Conservation (phyloP, 768 basidiomycete species). For the Lactarius pseudohatsudake region DNA sequence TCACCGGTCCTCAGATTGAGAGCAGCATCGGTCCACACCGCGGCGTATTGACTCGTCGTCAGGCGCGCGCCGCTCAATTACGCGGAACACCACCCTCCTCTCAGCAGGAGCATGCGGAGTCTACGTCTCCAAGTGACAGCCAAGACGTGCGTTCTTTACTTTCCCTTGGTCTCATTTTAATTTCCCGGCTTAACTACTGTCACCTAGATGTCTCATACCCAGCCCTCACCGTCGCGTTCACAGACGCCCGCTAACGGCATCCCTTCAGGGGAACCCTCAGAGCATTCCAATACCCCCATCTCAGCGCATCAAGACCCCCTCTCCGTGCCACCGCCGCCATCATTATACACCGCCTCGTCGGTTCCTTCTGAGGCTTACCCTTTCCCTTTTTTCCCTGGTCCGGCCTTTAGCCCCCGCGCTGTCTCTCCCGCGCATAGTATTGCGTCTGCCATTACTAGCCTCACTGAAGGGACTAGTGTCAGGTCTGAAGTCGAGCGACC, state of each 20-base stretch:
- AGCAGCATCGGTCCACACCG: slow-evolving; percentile 29
- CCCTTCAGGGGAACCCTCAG: slow-evolving; percentile 24
- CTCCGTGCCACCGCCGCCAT: slow-evolving; percentile 20
- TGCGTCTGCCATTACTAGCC: slow-evolving; percentile 52
- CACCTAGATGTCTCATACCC: slow-evolving; percentile 15
- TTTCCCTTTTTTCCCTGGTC: slow-evolving; percentile 23
- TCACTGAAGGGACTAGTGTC: slow-evolving; percentile 40
- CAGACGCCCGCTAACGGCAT: slow-evolving; percentile 26
- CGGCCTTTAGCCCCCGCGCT: slow-evolving; percentile 45
- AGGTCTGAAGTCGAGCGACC: slow-evolving; percentile 20
- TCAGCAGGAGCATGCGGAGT: slow-evolving; percentile 18
- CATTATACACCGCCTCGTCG: slow-evolving; percentile 22
- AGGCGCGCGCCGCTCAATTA: slow-evolving; percentile 25
- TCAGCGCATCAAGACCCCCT: slow-evolving; percentile 25
- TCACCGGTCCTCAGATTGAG: slow-evolving; percentile 26
- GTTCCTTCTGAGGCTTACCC: slow-evolving; percentile 24
- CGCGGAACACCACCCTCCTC: slow-evolving; percentile 19
- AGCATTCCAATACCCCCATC: slow-evolving; percentile 23
- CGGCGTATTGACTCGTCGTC: slow-evolving; percentile 28
- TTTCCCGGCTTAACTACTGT: slow-evolving; percentile 10
- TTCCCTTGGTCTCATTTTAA: slow-evolving; percentile 7
- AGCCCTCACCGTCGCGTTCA: slow-evolving; percentile 23
- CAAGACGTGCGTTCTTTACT: slow-evolving; percentile 26
- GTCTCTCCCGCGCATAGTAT: slow-evolving; percentile 64
- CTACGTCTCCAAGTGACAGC: slow-evolving; percentile 16